Evolutionary conservation across 352 stramenopile genomes (phyloP).

Genomic region (Pythium monospermum): DNA sequence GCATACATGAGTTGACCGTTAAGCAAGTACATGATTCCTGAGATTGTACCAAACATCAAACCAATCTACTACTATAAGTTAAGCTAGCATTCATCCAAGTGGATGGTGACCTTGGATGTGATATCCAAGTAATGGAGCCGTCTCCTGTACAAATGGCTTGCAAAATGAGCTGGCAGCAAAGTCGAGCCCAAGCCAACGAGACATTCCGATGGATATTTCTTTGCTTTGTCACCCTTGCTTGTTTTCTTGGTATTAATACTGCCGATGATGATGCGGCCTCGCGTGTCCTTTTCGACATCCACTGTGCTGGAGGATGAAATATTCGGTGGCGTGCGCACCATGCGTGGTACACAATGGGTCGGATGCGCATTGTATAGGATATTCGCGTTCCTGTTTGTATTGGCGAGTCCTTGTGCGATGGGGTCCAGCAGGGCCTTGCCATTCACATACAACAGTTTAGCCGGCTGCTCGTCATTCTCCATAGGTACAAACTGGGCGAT

Average conservation of each 20-base stretch:
- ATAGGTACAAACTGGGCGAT: constrained; percentile 54
- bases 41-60: background rate
- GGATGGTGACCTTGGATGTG: constrained; percentile 22
- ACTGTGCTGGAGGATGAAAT: no score
- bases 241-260: background rate
- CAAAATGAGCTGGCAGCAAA: constrained; percentile 31
- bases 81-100: constrained; percentile 25
- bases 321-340: constrained; percentile 22
- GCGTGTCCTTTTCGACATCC: no score
- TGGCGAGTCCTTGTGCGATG: constrained; percentile 23
- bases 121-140: constrained; percentile 37
- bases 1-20: no score
- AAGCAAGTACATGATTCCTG: no score
- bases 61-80: background rate
- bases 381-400: constrained; percentile 12
- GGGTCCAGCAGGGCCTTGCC: constrained; percentile 49
- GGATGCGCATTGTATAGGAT: constrained; percentile 44
- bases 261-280: no score
- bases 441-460: constrained; percentile 55
- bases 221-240: background rate
- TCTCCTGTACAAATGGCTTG: constrained; percentile 27
- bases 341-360: constrained; percentile 43
- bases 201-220: constrained; percentile 30
- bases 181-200: constrained; percentile 41
- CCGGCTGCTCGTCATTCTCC: constrained; percentile 3